A percentile compares a stretch with the other conserved stretches of the same genome.
phyloP scores from a whole-genome alignment of 1,139 yeast genomes.

The Magnusiomyces sp. region DNA sequence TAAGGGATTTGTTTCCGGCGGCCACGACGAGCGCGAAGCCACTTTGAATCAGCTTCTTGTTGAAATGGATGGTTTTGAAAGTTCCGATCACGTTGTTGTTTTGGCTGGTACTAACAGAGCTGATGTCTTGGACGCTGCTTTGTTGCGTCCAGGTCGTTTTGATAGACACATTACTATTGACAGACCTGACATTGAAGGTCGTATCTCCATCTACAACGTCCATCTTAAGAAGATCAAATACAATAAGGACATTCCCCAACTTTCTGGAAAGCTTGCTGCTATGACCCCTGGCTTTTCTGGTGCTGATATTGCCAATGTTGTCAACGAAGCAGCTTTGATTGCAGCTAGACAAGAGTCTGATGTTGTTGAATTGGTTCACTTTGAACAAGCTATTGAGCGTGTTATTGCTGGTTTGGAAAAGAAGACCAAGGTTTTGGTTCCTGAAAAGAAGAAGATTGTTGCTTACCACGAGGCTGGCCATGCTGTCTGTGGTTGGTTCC shows the following conservation, averaged over 20 bases:
- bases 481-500: conserved; percentile 95
- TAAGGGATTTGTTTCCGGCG: conserved; percentile 72
- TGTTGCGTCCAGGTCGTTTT: conserved; percentile 94
- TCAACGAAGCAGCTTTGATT: conserved; percentile 93
- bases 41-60: conserved; percentile 90
- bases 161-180: conserved; percentile 90
- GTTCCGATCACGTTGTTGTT: conserved; percentile 87
- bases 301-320: conserved; percentile 94
- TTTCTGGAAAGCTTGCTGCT: conserved; percentile 85
- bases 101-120: conserved; percentile 95
- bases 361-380: conserved; percentile 63
- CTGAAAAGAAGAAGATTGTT: conserved; percentile 79
- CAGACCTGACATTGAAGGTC: conserved; percentile 86
- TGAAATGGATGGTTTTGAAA: conserved; percentile 95
- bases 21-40: conserved; percentile 93
- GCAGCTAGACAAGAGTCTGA: conserved; percentile 79
- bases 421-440: conserved; percentile 74
- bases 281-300: conserved; percentile 97
- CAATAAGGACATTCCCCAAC: conserved; percentile 40
- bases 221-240: conserved; percentile 66
- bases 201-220: conserved; percentile 82
- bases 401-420: conserved; percentile 94
- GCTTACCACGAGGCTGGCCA: conserved; percentile 99
- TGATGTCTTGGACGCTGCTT: conserved; percentile 85
- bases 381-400: conserved; percentile 93